Conservation (phyloP, 495 filamentous ascomycete genomes). For the Hypoxylon subgilvum region DNA sequence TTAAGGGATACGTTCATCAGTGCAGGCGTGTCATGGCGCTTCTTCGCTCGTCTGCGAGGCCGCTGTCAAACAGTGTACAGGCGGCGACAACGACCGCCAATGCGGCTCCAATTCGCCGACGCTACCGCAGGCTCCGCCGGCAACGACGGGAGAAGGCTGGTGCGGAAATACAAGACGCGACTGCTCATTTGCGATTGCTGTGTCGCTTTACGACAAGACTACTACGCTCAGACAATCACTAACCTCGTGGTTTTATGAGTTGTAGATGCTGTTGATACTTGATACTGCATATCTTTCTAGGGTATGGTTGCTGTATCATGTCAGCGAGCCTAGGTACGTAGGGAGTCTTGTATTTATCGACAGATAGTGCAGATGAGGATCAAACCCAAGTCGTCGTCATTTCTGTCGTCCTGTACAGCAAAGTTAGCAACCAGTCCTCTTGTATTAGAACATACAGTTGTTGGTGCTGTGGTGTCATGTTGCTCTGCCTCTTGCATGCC, state of each 20-base stretch:
- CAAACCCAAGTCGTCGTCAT: too few species aligned
- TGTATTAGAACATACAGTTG: too few species aligned
- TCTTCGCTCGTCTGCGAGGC: conserved; percentile 67
- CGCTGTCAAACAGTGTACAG: conserved; percentile 73
- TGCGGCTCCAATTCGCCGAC: conserved; percentile 59
- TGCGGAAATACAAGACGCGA: conserved; percentile 63
- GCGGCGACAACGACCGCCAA: conserved; percentile 59
- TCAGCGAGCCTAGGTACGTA: too few species aligned
- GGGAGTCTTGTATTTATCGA: too few species aligned
- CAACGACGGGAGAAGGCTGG: conserved; percentile 63
- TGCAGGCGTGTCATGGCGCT: conserved; percentile 71
- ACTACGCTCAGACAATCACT: too few species aligned
- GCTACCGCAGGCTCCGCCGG: conserved; percentile 13
- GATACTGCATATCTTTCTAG: neutral
- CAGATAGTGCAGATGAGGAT: too few species aligned
- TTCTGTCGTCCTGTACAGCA: too few species aligned
- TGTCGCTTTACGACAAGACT: conserved; percentile 43
- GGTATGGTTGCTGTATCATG: neutral
- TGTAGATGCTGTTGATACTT: neutral
- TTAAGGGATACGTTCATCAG: conserved; percentile 84
- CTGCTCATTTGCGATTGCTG: conserved; percentile 43
- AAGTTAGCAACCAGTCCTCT: too few species aligned
- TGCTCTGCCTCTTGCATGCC: too few species aligned
- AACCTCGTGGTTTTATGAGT: conserved; percentile 11
- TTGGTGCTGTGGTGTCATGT: too few species aligned